These are phyloP conservation scores for Daldinia caldariorum DNA, from an alignment of 495 filamentous ascomycete genomes.

Conservation along the genomic window DNA sequence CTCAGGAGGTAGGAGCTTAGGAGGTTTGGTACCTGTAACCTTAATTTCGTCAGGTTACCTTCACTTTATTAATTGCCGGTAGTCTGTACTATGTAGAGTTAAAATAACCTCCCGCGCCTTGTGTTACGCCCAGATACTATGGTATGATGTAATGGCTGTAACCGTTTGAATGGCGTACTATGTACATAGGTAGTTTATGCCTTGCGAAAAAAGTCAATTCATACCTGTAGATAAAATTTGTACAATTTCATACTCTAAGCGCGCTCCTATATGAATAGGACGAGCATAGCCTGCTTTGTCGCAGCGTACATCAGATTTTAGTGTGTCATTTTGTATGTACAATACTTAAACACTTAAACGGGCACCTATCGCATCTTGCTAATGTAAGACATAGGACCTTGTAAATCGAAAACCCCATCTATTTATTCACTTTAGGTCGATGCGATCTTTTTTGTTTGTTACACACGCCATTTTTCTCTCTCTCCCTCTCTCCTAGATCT, in stretches of 20 bases:
- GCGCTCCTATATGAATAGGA: not conserved
- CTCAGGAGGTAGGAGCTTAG: not conserved
- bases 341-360: not conserved
- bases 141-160: not conserved
- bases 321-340: not conserved
- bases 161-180: not conserved
- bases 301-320: constrained; percentile 5
- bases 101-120: constrained; percentile 4
- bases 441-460: not conserved
- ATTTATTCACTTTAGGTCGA: not conserved
- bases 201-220: constrained; percentile 1
- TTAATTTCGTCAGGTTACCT: not conserved
- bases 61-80: not conserved
- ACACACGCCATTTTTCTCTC: not conserved
- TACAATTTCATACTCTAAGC: too few relatives aligned
- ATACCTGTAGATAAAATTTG: too few relatives aligned
- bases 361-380: too few relatives aligned
- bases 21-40: too few relatives aligned
- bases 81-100: not conserved
- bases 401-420: constrained; percentile 3
- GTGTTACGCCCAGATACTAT: not conserved
- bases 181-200: not conserved
- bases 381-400: not conserved
- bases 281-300: constrained; percentile 3
- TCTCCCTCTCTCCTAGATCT: not conserved